phyloP scores from a whole-genome alignment of 257 asterid species.

The Fraxinus americana region DNA sequence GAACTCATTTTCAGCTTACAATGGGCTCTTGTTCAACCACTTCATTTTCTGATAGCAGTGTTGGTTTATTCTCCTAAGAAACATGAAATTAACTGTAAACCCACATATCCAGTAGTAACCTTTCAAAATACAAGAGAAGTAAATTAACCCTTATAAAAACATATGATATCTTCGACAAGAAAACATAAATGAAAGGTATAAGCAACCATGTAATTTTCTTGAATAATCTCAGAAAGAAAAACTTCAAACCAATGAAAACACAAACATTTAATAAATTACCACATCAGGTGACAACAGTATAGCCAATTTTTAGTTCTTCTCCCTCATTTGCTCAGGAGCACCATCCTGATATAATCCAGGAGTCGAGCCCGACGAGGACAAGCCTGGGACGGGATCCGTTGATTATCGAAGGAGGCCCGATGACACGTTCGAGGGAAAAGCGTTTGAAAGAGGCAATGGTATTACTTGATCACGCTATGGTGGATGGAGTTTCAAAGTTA shows the following conservation, averaged over 20 bases:
- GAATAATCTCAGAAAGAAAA: not conserved
- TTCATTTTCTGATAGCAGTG: conserved; percentile 12
- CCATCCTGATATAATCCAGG: not conserved
- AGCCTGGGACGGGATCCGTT: no score
- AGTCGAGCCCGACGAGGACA: no score
- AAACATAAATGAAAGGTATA: not conserved
- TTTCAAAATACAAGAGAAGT: not conserved
- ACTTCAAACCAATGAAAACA: not conserved
- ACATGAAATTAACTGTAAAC: not conserved
- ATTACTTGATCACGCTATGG: no score
- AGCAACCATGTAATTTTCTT: not conserved
- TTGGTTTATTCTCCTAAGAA: conserved; percentile 13
- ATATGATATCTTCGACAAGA: not conserved
- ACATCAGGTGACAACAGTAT: not conserved
- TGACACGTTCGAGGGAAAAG: no score
- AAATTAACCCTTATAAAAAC: not conserved
- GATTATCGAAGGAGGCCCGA: no score
- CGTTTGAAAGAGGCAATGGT: no score
- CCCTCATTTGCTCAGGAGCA: not conserved
- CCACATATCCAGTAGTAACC: not conserved
- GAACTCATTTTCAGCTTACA: conserved; percentile 23
- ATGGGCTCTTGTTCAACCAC: not conserved
- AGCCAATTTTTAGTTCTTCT: not conserved
- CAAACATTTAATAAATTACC: not conserved
- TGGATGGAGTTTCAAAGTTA: no score